Conservation (phyloP, 169 alveolate species). For the Neospora caninum region DNA sequence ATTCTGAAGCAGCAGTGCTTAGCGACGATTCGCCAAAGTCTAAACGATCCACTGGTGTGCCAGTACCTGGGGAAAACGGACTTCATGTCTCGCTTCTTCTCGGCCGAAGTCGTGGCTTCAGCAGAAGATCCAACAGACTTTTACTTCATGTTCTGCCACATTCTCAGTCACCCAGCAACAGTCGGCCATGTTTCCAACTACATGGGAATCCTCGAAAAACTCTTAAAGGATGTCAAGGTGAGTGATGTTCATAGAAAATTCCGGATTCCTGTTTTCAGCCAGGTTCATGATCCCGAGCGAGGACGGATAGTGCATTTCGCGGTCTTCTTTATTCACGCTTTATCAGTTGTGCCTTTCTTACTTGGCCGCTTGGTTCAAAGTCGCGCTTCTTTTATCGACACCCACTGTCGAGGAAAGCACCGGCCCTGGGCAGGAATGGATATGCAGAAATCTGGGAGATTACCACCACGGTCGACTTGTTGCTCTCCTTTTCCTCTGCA, state of each 20-base stretch:
- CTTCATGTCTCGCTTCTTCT: constrained; percentile 35
- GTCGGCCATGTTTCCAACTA: constrained; percentile 24
- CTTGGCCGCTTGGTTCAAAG: too few relatives aligned
- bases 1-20: constrained; percentile 20
- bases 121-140: constrained; percentile 5
- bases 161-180: constrained; percentile 21
- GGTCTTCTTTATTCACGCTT: background rate
- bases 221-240: constrained; percentile 17
- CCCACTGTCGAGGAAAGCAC: too few relatives aligned
- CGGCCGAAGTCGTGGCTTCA: background rate
- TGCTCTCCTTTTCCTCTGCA: too few relatives aligned
- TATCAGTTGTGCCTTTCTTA: background rate
- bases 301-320: background rate
- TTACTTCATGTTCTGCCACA: constrained; percentile 13
- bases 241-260: background rate
- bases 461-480: too few relatives aligned
- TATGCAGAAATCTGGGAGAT: too few relatives aligned
- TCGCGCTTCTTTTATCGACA: too few relatives aligned
- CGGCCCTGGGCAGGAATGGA: too few relatives aligned
- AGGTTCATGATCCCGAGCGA: background rate
- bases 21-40: background rate
- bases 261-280: background rate
- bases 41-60: constrained; percentile 1
- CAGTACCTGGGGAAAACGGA: constrained; percentile 25
- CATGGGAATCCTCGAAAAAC: constrained; percentile 7